These are phyloP conservation scores for Camellia oleifera DNA, from an alignment of 179 eudicot species.

Conservation along the genomic window DNA sequence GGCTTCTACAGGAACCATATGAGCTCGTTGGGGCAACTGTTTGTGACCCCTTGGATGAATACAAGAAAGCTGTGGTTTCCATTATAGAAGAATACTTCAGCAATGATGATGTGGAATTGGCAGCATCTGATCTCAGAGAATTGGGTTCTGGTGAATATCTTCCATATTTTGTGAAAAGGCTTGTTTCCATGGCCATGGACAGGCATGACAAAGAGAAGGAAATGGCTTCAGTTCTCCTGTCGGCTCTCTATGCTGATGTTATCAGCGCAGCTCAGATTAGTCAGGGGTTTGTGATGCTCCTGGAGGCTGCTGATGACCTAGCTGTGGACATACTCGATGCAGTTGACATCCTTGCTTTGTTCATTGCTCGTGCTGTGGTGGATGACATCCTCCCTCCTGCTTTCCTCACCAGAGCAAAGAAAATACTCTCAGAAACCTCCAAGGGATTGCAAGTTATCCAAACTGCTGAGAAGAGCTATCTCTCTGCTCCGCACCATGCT, in stretches of 20 bases:
- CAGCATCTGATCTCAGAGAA: constrained; percentile 79
- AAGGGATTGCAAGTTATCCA: constrained; percentile 75
- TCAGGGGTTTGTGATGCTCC: constrained; percentile 85
- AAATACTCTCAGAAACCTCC: constrained; percentile 55
- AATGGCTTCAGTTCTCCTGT: constrained; percentile 96
- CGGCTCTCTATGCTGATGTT: constrained; percentile 85
- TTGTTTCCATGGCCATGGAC: constrained; percentile 93
- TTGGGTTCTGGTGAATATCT: constrained; percentile 81
- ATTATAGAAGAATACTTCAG: constrained; percentile 87
- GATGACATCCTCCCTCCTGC: constrained; percentile 97
- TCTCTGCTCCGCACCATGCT: constrained; percentile 99
- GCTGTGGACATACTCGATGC: constrained; percentile 88
- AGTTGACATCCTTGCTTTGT: constrained; percentile 78
- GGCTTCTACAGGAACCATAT: constrained; percentile 73
- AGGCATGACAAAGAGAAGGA: constrained; percentile 98
- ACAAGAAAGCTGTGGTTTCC: constrained; percentile 88
- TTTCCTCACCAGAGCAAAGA: constrained; percentile 67
- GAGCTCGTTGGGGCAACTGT: constrained; percentile 75
- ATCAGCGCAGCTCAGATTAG: constrained; percentile 78
- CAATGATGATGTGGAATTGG: constrained; percentile 75
- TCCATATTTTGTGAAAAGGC: constrained; percentile 90
- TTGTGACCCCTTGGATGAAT: constrained; percentile 86
- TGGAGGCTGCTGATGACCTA: constrained; percentile 91
- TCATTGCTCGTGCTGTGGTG: constrained; percentile 91
- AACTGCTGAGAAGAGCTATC: constrained; percentile 92